A percentile compares a stretch with the other conserved stretches of the same genome.
These are phyloP conservation scores for Microstroma glucosiphilum DNA, from an alignment of 1,284 basidiomycete species.

Conservation along the genomic window DNA sequence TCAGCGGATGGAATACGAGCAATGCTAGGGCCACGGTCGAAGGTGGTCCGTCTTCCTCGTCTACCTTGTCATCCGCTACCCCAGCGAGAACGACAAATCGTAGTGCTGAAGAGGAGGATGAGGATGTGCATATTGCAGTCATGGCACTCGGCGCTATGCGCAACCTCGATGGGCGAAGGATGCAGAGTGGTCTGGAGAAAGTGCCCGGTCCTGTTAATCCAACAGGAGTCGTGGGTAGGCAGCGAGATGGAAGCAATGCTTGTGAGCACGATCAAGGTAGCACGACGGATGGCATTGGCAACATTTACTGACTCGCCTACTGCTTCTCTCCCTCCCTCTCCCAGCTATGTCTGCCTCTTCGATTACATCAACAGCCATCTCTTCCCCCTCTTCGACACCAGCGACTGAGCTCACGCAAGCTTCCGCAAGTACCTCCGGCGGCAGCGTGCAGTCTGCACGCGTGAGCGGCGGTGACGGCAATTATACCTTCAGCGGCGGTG, in stretches of 20 bases:
- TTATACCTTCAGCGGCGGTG: background rate
- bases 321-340: no score
- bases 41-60: background rate
- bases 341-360: slow-evolving; percentile 29
- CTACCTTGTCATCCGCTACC: background rate
- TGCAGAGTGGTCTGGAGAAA: background rate
- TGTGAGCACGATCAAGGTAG: slow-evolving; percentile 1
- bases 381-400: slow-evolving; percentile 35
- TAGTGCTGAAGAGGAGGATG: slow-evolving; percentile 25
- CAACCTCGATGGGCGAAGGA: slow-evolving; percentile 27
- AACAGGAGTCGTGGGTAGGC: background rate
- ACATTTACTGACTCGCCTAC: background rate
- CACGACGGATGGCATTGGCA: background rate
- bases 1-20: no score
- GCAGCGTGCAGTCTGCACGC: slow-evolving; percentile 5
- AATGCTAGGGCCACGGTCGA: no score
- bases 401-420: slow-evolving; percentile 29
- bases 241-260: background rate
- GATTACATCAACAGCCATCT: slow-evolving; percentile 32
- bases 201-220: background rate
- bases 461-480: background rate
- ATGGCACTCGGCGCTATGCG: slow-evolving; percentile 40
- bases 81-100: background rate
- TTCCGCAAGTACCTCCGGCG: background rate
- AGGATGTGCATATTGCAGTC: slow-evolving; percentile 40